Conservation (phyloP, 257 asterid genomes). For the Solanum bulbocastanum region DNA sequence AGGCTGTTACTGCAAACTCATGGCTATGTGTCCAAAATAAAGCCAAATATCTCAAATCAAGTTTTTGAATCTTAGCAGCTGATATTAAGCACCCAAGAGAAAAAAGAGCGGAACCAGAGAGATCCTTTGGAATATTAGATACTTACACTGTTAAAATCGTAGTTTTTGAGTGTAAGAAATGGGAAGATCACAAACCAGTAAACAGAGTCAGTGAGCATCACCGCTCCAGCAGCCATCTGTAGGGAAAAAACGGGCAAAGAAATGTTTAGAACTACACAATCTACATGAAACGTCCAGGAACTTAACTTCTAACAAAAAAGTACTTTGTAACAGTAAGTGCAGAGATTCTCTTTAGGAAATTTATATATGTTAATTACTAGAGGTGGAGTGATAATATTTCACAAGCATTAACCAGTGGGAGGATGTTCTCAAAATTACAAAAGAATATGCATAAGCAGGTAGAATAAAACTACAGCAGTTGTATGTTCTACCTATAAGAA, state of each 20-base stretch:
- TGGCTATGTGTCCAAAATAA: neutral
- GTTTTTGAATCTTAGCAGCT: neutral
- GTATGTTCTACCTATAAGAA: neutral
- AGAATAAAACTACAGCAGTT: neutral
- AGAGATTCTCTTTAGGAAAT: neutral
- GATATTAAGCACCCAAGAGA: neutral
- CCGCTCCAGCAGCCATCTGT: slow-evolving; percentile 95
- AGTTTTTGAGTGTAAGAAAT: slow-evolving; percentile 59
- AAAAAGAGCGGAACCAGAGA: slow-evolving; percentile 2
- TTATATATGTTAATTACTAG: neutral
- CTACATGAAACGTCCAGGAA: neutral
- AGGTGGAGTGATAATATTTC: neutral
- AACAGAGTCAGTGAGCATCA: slow-evolving; percentile 61
- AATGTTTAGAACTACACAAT: neutral
- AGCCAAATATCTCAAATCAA: neutral
- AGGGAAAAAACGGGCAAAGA: neutral
- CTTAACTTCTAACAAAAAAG: neutral
- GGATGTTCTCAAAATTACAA: neutral
- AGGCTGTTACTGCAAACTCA: neutral
- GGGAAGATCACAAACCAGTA: slow-evolving; percentile 86
- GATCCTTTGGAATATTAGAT: neutral
- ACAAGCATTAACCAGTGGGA: neutral
- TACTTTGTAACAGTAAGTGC: neutral
- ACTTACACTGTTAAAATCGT: slow-evolving; percentile 78
- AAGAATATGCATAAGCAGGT: neutral